Evolutionary conservation across 2,329 filamentous ascomycete genomes (phyloP).

Genomic region (Claviceps fusiformis): DNA sequence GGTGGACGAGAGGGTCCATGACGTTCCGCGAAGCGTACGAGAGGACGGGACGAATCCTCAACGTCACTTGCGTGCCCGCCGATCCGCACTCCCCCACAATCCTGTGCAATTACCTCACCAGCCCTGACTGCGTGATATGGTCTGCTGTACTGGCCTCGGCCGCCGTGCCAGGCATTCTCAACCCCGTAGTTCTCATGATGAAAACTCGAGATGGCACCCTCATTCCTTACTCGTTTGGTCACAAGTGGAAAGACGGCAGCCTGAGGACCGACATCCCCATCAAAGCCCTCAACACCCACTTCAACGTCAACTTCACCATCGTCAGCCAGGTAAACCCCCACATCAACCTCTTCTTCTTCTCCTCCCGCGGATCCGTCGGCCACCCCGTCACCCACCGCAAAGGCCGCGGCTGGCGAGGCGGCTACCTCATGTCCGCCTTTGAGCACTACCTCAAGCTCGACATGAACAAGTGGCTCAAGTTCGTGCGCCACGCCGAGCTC

Average conservation of each 20-base stretch:
- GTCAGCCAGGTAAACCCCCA: slow-evolving; percentile 86
- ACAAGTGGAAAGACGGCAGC: slow-evolving; percentile 98
- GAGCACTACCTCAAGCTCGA: slow-evolving; percentile 96
- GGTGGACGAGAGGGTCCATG: slow-evolving; percentile 84
- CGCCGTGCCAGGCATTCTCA: slow-evolving; percentile 89
- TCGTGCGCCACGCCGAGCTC: slow-evolving; percentile 81
- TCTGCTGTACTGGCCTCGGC: slow-evolving; percentile 89
- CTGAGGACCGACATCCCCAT: slow-evolving; percentile 90
- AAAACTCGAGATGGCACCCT: slow-evolving; percentile 67
- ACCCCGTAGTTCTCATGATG: slow-evolving; percentile 87
- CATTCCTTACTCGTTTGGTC: slow-evolving; percentile 85
- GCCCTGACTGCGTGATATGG: slow-evolving; percentile 96
- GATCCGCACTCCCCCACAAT: slow-evolving; percentile 90
- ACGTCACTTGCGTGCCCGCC: slow-evolving; percentile 89
- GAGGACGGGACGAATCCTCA: slow-evolving; percentile 83
- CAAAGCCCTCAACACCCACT: slow-evolving; percentile 86
- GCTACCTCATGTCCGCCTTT: slow-evolving; percentile 79
- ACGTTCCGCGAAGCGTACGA: slow-evolving; percentile 94
- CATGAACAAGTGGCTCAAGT: slow-evolving; percentile 93
- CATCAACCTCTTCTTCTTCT: slow-evolving; percentile 98
- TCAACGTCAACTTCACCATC: slow-evolving; percentile 97
- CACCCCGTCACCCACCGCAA: slow-evolving; percentile 87
- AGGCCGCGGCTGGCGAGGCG: slow-evolving; percentile 89
- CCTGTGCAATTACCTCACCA: slow-evolving; percentile 87
- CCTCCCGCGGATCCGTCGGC: slow-evolving; percentile 79